Evolutionary conservation across 2,329 filamentous ascomycete species (phyloP).

Genomic region (Orbilia oligospora): DNA sequence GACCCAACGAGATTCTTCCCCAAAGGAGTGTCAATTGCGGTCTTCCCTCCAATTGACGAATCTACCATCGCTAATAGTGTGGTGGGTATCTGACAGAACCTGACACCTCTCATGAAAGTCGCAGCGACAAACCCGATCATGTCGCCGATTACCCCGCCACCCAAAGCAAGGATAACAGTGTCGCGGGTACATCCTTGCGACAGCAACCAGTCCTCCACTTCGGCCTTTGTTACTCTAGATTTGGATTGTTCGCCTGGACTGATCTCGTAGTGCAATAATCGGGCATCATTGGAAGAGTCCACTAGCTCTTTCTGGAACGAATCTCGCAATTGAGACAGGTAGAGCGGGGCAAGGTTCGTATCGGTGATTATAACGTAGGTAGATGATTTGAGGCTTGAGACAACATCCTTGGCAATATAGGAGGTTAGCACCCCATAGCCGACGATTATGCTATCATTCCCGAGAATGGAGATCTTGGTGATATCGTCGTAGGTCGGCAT

Average conservation of each 20-base stretch:
- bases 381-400: slow-evolving; percentile 82
- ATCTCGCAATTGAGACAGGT: slow-evolving; percentile 82
- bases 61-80: slow-evolving; percentile 97
- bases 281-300: slow-evolving; percentile 68
- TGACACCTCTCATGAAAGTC: slow-evolving; percentile 97
- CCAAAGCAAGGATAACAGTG: slow-evolving; percentile 93
- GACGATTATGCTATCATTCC: slow-evolving; percentile 89
- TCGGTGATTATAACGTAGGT: slow-evolving; percentile 98
- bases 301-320: slow-evolving; percentile 71
- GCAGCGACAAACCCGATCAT: slow-evolving; percentile 98
- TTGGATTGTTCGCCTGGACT: slow-evolving; percentile 95
- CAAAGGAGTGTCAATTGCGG: slow-evolving; percentile 93
- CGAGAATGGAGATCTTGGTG: slow-evolving; percentile 81
- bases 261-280: slow-evolving; percentile 87
- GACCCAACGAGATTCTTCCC: slow-evolving; percentile 96
- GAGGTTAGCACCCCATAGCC: slow-evolving; percentile 90
- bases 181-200: slow-evolving; percentile 92
- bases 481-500: slow-evolving; percentile 46
- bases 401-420: slow-evolving; percentile 84
- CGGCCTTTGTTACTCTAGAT: slow-evolving; percentile 90
- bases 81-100: slow-evolving; percentile 96
- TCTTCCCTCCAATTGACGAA: slow-evolving; percentile 98
- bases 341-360: slow-evolving; percentile 86
- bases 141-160: slow-evolving; percentile 96
- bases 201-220: slow-evolving; percentile 98